phyloP scores from a whole-genome alignment of 495 filamentous ascomycete species.

The Hypomontagnella submonticulosa region DNA sequence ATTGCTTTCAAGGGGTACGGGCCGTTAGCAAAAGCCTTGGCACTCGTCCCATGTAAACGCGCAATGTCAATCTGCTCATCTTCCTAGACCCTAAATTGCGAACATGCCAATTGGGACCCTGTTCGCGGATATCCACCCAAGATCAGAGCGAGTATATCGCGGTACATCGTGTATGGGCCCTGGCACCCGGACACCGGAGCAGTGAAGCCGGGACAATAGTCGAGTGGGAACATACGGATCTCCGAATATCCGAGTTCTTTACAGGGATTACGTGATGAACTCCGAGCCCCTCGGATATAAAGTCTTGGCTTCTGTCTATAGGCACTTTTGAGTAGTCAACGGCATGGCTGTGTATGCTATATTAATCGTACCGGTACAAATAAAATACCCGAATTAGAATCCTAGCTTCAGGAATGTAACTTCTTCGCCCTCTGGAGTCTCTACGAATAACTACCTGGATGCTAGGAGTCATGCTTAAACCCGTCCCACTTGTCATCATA shows the following conservation, averaged over 20 bases:
- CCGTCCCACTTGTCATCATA: too few species aligned
- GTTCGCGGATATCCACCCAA: conserved; percentile 19
- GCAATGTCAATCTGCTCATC: conserved; percentile 4
- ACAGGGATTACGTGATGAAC: background rate
- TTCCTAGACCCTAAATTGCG: background rate
- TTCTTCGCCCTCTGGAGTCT: too few species aligned
- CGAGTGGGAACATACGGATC: conserved; percentile 3
- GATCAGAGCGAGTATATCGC: conserved; percentile 20
- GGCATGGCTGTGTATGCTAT: too few species aligned
- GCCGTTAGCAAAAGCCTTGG: conserved; percentile 17
- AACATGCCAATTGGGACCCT: conserved; percentile 8
- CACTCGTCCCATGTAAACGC: conserved; percentile 14
- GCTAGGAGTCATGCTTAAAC: too few species aligned
- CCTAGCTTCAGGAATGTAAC: too few species aligned
- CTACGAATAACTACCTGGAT: too few species aligned
- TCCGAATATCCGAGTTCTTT: conserved; percentile 1
- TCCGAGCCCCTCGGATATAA: conserved; percentile 7
- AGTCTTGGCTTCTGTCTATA: background rate
- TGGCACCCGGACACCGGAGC: conserved; percentile 17
- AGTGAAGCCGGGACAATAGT: conserved; percentile 13
- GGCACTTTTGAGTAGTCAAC: too few species aligned
- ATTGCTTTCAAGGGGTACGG: conserved; percentile 13
- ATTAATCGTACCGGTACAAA: too few species aligned
- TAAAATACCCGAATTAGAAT: too few species aligned
- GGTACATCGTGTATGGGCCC: conserved; percentile 22